Percentiles rank a stretch among this genome's conserved stretches.
Evolutionary conservation across 2,329 filamentous ascomycete species (phyloP).

Genomic region (Neonectria punicea): DNA sequence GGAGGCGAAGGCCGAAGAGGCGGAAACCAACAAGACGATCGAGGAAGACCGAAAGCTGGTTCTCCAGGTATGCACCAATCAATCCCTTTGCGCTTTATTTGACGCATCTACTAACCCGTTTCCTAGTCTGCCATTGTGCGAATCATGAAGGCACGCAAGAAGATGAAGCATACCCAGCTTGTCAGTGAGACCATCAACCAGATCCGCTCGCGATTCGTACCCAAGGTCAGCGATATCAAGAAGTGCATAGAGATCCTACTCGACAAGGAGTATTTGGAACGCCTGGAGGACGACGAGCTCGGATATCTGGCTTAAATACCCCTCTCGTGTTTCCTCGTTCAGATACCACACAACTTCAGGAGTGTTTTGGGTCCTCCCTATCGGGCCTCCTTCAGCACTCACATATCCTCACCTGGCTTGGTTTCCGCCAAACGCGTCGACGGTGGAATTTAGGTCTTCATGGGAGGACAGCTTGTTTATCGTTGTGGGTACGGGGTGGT

Average conservation of each 20-base stretch:
- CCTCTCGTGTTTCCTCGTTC: neutral
- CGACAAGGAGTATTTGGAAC: constrained; percentile 98
- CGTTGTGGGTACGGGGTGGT: constrained; percentile 8
- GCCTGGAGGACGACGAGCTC: constrained; percentile 91
- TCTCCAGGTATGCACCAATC: constrained; percentile 79
- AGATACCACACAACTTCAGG: neutral
- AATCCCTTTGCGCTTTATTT: neutral
- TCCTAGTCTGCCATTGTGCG: constrained; percentile 93
- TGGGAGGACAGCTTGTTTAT: neutral
- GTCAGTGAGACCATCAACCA: constrained; percentile 96
- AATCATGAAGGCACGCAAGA: constrained; percentile 99
- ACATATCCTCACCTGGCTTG: neutral
- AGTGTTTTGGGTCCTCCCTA: neutral
- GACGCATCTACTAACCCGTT: constrained; percentile 38
- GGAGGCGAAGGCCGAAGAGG: constrained; percentile 95
- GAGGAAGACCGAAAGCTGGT: constrained; percentile 97
- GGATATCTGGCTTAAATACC: constrained; percentile 84
- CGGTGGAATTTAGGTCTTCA: neutral
- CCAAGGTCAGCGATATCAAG: constrained; percentile 96
- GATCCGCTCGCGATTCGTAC: constrained; percentile 91
- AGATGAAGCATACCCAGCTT: constrained; percentile 96
- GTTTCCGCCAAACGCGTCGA: neutral
- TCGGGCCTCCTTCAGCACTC: neutral
- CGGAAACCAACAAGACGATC: constrained; percentile 98
- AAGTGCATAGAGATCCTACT: constrained; percentile 99